These are phyloP conservation scores for Phytophthora melonis DNA, from an alignment of 352 stramenopile species.

Conservation along the genomic window DNA sequence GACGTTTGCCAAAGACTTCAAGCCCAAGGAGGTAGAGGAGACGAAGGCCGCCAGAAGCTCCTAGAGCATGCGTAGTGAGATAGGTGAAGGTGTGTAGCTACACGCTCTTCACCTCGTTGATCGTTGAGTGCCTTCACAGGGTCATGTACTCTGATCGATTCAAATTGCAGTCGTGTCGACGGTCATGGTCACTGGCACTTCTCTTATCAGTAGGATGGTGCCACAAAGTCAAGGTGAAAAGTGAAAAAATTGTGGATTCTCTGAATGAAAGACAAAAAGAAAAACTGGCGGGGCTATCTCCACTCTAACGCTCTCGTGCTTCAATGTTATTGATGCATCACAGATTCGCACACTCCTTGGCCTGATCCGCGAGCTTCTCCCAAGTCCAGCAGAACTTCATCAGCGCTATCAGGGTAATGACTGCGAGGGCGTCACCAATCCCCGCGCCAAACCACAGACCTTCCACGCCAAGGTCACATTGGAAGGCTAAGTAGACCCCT, in stretches of 20 bases:
- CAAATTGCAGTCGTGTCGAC: too few relatives aligned
- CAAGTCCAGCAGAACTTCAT: not conserved
- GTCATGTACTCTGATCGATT: too few relatives aligned
- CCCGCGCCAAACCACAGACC: not conserved
- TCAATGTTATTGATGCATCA: too few relatives aligned
- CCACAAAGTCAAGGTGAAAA: too few relatives aligned
- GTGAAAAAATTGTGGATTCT: too few relatives aligned
- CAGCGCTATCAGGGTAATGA: not conserved
- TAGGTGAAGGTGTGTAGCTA: not conserved
- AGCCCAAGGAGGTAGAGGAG: constrained; percentile 54
- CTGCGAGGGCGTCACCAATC: not conserved
- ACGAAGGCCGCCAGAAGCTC: constrained; percentile 30
- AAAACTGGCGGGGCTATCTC: too few relatives aligned
- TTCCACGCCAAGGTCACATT: not conserved
- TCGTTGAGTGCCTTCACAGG: too few relatives aligned
- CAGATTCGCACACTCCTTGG: not conserved
- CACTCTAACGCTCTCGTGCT: too few relatives aligned
- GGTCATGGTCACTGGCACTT: too few relatives aligned
- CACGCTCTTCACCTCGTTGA: too few relatives aligned
- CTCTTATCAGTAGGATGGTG: too few relatives aligned
- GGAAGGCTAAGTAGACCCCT: not conserved
- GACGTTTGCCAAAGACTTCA: constrained; percentile 98
- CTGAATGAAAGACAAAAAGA: too few relatives aligned
- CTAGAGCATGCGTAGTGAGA: constrained; percentile 8
- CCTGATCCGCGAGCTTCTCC: not conserved